These are phyloP conservation scores for Ceratobasidium sp. DNA, from an alignment of 1,284 basidiomycete genomes.

Conservation along the genomic window DNA sequence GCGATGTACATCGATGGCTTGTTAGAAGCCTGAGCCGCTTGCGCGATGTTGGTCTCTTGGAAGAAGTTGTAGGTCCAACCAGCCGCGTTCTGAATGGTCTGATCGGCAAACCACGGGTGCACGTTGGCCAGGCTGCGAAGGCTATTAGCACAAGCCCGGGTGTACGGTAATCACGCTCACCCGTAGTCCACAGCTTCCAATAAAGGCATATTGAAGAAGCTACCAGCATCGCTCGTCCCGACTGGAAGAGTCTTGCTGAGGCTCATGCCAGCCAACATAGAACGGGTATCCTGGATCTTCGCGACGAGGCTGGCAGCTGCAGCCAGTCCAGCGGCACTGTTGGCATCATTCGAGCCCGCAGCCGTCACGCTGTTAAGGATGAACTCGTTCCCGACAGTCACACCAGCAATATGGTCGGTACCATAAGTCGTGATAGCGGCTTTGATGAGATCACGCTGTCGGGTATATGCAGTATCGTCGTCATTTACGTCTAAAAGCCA, in stretches of 20 bases:
- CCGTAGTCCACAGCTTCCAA: conserved; percentile 79
- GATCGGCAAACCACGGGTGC: conserved; percentile 76
- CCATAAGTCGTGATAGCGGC: conserved; percentile 82
- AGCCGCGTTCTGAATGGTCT: conserved; percentile 75
- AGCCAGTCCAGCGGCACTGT: conserved; percentile 64
- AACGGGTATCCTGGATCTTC: conserved; percentile 73
- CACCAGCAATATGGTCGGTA: conserved; percentile 76
- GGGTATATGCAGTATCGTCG: conserved; percentile 71
- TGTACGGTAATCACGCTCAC: conserved; percentile 56
- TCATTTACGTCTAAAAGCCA: conserved; percentile 61
- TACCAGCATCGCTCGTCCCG: conserved; percentile 92
- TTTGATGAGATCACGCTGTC: conserved; percentile 76
- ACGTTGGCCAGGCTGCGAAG: conserved; percentile 70
- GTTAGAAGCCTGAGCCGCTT: conserved; percentile 65
- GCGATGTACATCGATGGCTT: conserved; percentile 85
- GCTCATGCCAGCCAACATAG: conserved; percentile 63
- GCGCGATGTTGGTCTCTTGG: conserved; percentile 66
- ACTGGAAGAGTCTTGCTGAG: conserved; percentile 68
- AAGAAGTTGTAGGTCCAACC: conserved; percentile 72
- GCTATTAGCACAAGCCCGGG: not conserved
- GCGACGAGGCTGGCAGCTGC: conserved; percentile 63
- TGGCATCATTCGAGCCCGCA: conserved; percentile 55
- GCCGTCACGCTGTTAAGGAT: conserved; percentile 48
- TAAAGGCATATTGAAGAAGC: conserved; percentile 80
- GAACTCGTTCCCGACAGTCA: conserved; percentile 66